A percentile compares a stretch with the other conserved stretches of the same genome.
phyloP scores from a whole-genome alignment of 352 stramenopile species.

The Phytophthora fragariae region DNA sequence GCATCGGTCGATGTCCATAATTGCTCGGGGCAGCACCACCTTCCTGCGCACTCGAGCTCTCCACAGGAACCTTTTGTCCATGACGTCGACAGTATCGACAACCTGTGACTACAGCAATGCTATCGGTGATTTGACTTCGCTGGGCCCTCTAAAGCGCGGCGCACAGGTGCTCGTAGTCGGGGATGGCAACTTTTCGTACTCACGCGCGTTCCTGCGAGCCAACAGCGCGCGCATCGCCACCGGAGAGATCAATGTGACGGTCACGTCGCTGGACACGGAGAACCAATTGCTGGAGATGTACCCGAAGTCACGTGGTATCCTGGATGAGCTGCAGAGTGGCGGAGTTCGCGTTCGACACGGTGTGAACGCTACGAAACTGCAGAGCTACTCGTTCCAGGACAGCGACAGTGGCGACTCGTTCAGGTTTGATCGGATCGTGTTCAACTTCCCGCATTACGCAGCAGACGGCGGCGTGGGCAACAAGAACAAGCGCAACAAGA shows the following conservation, averaged over 20 bases:
- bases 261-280: constrained; percentile 74
- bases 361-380: constrained; percentile 77
- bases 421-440: constrained; percentile 79
- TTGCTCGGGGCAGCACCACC: background rate
- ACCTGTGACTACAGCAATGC: background rate
- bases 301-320: constrained; percentile 56
- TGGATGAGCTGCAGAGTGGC: constrained; percentile 60
- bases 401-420: background rate
- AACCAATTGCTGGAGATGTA: constrained; percentile 82
- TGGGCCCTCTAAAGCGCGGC: constrained; percentile 42
- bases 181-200: constrained; percentile 89
- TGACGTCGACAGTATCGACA: constrained; percentile 12
- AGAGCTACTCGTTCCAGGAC: constrained; percentile 42
- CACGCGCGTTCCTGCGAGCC: constrained; percentile 70
- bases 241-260: constrained; percentile 41
- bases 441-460: constrained; percentile 89
- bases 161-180: constrained; percentile 74
- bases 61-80: constrained; percentile 4
- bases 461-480: constrained; percentile 63
- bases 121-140: constrained; percentile 64
- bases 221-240: constrained; percentile 39
- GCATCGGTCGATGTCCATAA: constrained; percentile 21
- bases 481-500: constrained; percentile 82
- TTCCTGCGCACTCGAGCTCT: constrained; percentile 11
- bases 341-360: constrained; percentile 67